Conservation (phyloP, 2,329 filamentous ascomycete genomes). For the Paecilomyces sp. region DNA sequence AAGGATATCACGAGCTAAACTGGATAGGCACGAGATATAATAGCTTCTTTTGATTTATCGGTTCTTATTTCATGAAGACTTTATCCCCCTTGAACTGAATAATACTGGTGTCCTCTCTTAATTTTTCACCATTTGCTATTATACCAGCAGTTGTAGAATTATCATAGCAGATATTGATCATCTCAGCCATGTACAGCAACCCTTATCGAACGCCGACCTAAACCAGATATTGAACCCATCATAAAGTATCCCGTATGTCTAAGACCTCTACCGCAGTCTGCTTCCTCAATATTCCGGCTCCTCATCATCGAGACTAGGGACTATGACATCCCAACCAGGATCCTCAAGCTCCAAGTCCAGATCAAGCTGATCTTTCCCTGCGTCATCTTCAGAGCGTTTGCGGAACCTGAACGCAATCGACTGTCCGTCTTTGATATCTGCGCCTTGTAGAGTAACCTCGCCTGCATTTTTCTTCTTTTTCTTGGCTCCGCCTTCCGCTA, state of each 20-base stretch:
- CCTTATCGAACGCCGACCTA: not conserved
- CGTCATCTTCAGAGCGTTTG: slow-evolving; percentile 8
- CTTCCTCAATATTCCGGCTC: slow-evolving; percentile 9
- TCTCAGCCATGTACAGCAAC: not conserved
- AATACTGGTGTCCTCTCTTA: not conserved
- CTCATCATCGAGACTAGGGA: slow-evolving; percentile 28
- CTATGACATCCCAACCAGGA: slow-evolving; percentile 29
- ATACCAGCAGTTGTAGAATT: not conserved
- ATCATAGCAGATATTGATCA: not conserved
- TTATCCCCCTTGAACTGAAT: too few relatives aligned
- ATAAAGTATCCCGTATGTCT: not conserved
- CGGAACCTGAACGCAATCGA: slow-evolving; percentile 29
- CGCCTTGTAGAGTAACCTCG: slow-evolving; percentile 17
- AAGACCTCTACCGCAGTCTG: not conserved
- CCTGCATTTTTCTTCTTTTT: slow-evolving; percentile 19
- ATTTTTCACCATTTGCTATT: not conserved
- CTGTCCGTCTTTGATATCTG: slow-evolving; percentile 22
- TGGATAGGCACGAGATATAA: not conserved
- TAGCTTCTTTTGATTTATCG: not conserved
- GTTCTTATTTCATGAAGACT: too few relatives aligned
- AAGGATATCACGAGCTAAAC: not conserved
- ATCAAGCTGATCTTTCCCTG: slow-evolving; percentile 13
- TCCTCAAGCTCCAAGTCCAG: slow-evolving; percentile 22
- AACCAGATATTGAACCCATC: not conserved
- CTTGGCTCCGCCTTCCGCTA: slow-evolving; percentile 16